Evolutionary conservation across 495 filamentous ascomycete species (phyloP).

Genomic region (Hypoxylon subgilvum): DNA sequence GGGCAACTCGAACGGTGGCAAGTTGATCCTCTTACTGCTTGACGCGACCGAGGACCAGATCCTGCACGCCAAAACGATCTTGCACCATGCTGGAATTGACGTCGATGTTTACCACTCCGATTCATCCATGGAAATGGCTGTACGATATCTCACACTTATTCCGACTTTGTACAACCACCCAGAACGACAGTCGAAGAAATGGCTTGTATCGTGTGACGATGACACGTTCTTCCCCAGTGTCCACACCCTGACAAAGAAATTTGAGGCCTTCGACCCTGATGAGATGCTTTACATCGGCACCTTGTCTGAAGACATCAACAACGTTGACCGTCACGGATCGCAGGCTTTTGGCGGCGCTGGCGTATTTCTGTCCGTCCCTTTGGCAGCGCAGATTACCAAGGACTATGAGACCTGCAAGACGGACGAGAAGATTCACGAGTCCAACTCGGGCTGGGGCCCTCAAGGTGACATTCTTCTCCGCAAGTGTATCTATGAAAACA

Average conservation of each 20-base stretch:
- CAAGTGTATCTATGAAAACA: slow-evolving; percentile 71
- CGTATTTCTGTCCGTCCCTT: slow-evolving; percentile 69
- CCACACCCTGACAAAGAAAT: slow-evolving; percentile 59
- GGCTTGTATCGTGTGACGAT: slow-evolving; percentile 74
- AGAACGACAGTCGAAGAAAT: slow-evolving; percentile 61
- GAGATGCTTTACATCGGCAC: slow-evolving; percentile 70
- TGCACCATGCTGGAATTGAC: slow-evolving; percentile 63
- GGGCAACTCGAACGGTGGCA: slow-evolving; percentile 57
- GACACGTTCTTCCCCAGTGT: slow-evolving; percentile 78
- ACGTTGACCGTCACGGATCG: slow-evolving; percentile 70
- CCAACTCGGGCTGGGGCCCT: slow-evolving; percentile 60
- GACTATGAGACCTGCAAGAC: slow-evolving; percentile 62
- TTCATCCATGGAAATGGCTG: slow-evolving; percentile 66
- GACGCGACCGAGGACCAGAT: slow-evolving; percentile 53
- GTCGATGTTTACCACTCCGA: slow-evolving; percentile 66
- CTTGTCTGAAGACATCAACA: slow-evolving; percentile 71
- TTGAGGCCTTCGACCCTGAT: slow-evolving; percentile 58
- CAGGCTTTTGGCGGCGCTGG: slow-evolving; percentile 77
- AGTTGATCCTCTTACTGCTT: slow-evolving; percentile 52
- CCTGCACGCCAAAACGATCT: slow-evolving; percentile 44
- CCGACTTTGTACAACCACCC: slow-evolving; percentile 58
- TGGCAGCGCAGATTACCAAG: slow-evolving; percentile 64
- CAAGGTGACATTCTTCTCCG: slow-evolving; percentile 70
- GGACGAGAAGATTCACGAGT: slow-evolving; percentile 56
- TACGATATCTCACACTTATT: slow-evolving; percentile 60